A percentile compares a stretch with the other conserved stretches of the same genome.
These are phyloP conservation scores for Styphnolobium japonicum DNA, from an alignment of 306 rosid species.

Conservation along the genomic window DNA sequence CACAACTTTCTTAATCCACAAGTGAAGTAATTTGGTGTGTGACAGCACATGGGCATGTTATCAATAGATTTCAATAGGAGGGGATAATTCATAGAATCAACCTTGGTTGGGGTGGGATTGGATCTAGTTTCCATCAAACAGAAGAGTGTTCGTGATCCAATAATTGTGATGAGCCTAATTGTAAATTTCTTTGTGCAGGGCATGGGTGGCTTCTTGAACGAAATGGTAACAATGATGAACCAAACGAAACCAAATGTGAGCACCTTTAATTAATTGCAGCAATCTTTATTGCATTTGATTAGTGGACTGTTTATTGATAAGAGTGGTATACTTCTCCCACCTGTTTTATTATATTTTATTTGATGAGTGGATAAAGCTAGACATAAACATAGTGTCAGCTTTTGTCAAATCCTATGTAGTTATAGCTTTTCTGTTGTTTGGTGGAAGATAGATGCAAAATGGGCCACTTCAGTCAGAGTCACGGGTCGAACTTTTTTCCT, in stretches of 20 bases:
- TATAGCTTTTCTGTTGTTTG: background rate
- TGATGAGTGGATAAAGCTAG: slow-evolving; percentile 18
- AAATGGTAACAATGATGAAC: slow-evolving; percentile 90
- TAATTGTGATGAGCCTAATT: slow-evolving; percentile 4
- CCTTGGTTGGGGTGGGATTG: slow-evolving; percentile 1
- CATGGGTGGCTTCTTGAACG: slow-evolving; percentile 86
- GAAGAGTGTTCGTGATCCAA: background rate
- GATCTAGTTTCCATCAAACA: slow-evolving; percentile 3
- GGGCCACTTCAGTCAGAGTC: slow-evolving; percentile 5
- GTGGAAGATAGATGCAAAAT: background rate
- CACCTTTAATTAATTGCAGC: background rate
- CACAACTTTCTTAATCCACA: background rate
- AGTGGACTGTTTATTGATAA: background rate
- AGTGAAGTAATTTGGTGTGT: background rate
- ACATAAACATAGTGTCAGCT: slow-evolving; percentile 1
- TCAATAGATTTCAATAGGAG: background rate
- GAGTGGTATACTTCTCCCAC: too few species aligned
- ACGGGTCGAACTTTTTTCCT: background rate
- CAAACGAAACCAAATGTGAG: slow-evolving; percentile 75
- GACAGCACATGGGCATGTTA: slow-evolving; percentile 25
- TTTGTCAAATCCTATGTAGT: slow-evolving; percentile 34
- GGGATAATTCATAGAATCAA: slow-evolving; percentile 24
- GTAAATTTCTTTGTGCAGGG: slow-evolving; percentile 56
- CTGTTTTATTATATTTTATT: background rate
- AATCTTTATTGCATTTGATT: background rate